phyloP scores from a whole-genome alignment of 805 yeast genomes.

The Starmerella asiatica region DNA sequence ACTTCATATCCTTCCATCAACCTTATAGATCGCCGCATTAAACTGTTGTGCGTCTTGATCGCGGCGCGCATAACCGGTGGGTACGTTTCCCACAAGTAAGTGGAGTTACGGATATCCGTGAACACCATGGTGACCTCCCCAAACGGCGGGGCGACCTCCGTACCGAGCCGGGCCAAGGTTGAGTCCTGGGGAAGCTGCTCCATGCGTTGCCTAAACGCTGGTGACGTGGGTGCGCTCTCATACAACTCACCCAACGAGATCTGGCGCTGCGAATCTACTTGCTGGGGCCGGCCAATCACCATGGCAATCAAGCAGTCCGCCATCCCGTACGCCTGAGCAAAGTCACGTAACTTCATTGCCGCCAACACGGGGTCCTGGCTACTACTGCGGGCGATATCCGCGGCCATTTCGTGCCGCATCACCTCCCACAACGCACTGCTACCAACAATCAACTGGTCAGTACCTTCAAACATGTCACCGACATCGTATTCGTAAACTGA shows the following conservation, averaged over 20 bases:
- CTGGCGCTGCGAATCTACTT: constrained; percentile 1
- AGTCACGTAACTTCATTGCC: constrained; percentile 85
- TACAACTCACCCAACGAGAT: constrained; percentile 3
- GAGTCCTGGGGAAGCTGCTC: constrained; percentile 56
- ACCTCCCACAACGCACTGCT: constrained; percentile 76
- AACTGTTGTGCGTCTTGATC: constrained; percentile 79
- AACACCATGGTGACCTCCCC: constrained; percentile 93
- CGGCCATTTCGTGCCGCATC: constrained; percentile 70
- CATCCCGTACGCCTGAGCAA: constrained; percentile 86
- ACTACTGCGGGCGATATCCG: constrained; percentile 75
- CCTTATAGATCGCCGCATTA: constrained; percentile 86
- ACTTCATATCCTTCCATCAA: constrained; percentile 96
- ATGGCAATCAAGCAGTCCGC: constrained; percentile 70
- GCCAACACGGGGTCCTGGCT: constrained; percentile 70
- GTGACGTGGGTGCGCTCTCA: constrained; percentile 4
- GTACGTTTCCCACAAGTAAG: constrained; percentile 81
- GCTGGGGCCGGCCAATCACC: constrained; percentile 31
- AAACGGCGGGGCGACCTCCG: constrained; percentile 83
- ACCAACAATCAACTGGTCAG: constrained; percentile 75
- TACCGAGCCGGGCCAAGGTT: constrained; percentile 60
- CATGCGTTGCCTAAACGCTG: constrained; percentile 27
- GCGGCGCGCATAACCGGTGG: constrained; percentile 92
- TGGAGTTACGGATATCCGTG: constrained; percentile 92
- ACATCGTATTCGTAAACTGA: constrained; percentile 42
- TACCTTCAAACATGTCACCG: constrained; percentile 44